Percentiles rank a stretch among this genome's conserved stretches.
Conservation (phyloP, 2,329 filamentous ascomycete species). For the Neonectria neomacrospora region DNA sequence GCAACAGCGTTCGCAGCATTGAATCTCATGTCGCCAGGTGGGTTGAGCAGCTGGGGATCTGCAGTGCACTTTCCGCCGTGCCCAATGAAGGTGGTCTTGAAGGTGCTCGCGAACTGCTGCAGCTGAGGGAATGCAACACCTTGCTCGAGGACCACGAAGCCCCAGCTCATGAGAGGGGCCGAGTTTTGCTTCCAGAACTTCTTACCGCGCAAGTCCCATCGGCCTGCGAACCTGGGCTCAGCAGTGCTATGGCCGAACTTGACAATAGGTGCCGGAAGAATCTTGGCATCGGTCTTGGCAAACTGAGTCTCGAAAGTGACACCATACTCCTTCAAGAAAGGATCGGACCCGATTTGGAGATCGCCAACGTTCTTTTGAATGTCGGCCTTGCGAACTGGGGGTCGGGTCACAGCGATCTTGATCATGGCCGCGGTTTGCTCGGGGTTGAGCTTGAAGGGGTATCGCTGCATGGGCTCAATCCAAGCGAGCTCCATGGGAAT, state of each 20-base stretch:
- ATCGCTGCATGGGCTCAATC: constrained; percentile 66
- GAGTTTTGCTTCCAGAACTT: constrained; percentile 75
- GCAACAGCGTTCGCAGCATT: constrained; percentile 63
- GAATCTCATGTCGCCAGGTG: constrained; percentile 48
- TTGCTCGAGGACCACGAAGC: constrained; percentile 73
- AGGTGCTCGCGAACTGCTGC: constrained; percentile 52
- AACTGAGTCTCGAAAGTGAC: constrained; percentile 74
- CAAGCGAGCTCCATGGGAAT: constrained; percentile 73
- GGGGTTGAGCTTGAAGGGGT: constrained; percentile 70
- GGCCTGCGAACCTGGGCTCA: constrained; percentile 74
- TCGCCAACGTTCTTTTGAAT: constrained; percentile 69
- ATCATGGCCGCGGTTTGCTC: constrained; percentile 87
- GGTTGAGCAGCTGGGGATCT: constrained; percentile 50
- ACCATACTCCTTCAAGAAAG: constrained; percentile 77
- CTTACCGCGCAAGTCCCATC: constrained; percentile 89
- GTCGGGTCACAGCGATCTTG: constrained; percentile 87
- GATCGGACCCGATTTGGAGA: constrained; percentile 76
- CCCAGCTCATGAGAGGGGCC: constrained; percentile 76
- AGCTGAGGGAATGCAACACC: constrained; percentile 56
- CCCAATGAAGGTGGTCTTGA: constrained; percentile 57
- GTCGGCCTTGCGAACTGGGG: constrained; percentile 71
- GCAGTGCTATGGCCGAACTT: constrained; percentile 69
- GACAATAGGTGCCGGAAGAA: constrained; percentile 78
- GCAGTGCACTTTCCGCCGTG: constrained; percentile 60
- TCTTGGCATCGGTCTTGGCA: constrained; percentile 73